Percentiles rank a stretch among this genome's conserved stretches.
These are phyloP conservation scores for Purpureocillium lavendulum DNA, from an alignment of 2,329 filamentous ascomycete species.

Conservation along the genomic window DNA sequence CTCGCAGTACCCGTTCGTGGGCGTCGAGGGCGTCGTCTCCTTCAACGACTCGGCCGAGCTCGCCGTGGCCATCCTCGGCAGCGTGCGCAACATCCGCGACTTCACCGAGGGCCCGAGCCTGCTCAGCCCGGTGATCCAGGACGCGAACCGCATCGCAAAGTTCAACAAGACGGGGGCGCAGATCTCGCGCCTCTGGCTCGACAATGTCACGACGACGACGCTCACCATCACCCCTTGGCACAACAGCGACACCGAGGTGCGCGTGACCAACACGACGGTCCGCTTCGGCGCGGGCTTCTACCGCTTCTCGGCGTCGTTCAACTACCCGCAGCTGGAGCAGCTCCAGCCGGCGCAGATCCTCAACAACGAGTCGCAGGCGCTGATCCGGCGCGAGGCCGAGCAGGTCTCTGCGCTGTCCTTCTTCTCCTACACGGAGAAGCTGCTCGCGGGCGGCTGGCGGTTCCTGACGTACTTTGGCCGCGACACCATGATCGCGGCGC, in stretches of 20 bases:
- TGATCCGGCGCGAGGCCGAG: slow-evolving; percentile 36
- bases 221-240: slow-evolving; percentile 35
- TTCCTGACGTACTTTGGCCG: slow-evolving; percentile 61
- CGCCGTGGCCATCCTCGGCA: slow-evolving; percentile 49
- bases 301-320: slow-evolving; percentile 48
- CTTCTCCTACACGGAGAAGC: slow-evolving; percentile 53
- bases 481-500: slow-evolving; percentile 53
- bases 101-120: slow-evolving; percentile 50
- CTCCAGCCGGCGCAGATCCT: slow-evolving; percentile 41
- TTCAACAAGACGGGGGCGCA: slow-evolving; percentile 33
- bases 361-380: slow-evolving; percentile 32
- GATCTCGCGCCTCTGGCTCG: slow-evolving; percentile 50
- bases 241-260: slow-evolving; percentile 19
- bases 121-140: slow-evolving; percentile 44
- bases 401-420: slow-evolving; percentile 49
- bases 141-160: slow-evolving; percentile 35
- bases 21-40: slow-evolving; percentile 42
- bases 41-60: slow-evolving; percentile 51
- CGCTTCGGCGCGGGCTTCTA: slow-evolving; percentile 46
- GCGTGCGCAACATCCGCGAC: slow-evolving; percentile 54
- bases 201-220: slow-evolving; percentile 49
- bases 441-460: slow-evolving; percentile 56
- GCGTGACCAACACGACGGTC: slow-evolving; percentile 32
- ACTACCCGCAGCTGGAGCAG: slow-evolving; percentile 53
- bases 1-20: slow-evolving; percentile 33